Evolutionary conservation across 2,329 filamentous ascomycete genomes (phyloP).

Genomic region (Penicillium sp.): DNA sequence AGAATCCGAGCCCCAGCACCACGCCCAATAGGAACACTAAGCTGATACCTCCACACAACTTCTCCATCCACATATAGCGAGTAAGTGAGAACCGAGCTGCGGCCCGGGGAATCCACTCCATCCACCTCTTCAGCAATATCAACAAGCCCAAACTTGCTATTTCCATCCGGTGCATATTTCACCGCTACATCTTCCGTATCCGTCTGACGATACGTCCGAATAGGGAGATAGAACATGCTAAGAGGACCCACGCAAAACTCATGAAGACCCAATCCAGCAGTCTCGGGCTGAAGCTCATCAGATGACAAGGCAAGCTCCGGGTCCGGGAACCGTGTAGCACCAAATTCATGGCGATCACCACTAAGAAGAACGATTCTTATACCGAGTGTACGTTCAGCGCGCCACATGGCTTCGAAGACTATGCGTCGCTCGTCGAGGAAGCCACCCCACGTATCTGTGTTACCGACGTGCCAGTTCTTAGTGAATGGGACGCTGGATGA

Average conservation of each 20-base stretch:
- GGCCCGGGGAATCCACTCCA: constrained; percentile 15
- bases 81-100: constrained; percentile 71
- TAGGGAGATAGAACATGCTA: constrained; percentile 89
- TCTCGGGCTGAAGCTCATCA: constrained; percentile 22
- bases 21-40: constrained; percentile 36
- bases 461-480: constrained; percentile 93
- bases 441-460: constrained; percentile 89
- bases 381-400: constrained; percentile 68
- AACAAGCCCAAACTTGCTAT: constrained; percentile 83
- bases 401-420: constrained; percentile 91
- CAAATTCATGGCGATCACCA: constrained; percentile 96
- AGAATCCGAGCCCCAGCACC: constrained; percentile 14
- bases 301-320: constrained; percentile 25
- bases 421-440: constrained; percentile 77
- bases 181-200: constrained; percentile 81
- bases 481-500: constrained; percentile 92
- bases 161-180: constrained; percentile 79
- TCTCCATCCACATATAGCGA: constrained; percentile 78
- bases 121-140: constrained; percentile 70
- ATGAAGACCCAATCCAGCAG: constrained; percentile 56
- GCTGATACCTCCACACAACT: constrained; percentile 67
- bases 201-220: constrained; percentile 78
- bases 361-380: constrained; percentile 80
- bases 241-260: constrained; percentile 92
- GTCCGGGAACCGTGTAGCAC: constrained; percentile 73